Base-by-base conservation (phyloP, 2,329 filamentous ascomycete species). In the Sporothrix brasiliensis region DNA sequence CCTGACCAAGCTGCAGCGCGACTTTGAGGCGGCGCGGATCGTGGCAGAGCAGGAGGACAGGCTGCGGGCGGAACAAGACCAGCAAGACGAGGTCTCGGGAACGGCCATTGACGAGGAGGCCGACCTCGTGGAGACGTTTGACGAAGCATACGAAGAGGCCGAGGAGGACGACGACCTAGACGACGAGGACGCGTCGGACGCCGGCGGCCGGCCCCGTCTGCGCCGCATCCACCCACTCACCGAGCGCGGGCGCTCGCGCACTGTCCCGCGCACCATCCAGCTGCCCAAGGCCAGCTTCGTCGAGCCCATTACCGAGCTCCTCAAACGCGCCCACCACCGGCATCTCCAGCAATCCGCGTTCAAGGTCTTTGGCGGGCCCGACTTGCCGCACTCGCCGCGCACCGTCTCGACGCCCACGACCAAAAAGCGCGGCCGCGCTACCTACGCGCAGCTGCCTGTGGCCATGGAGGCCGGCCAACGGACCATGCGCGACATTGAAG, bases 321-420 rank as follows among this genome's bases (percentile, higher is more conserved):
- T 98, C 2, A 84, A 84, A 16, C 83, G 89, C 69, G 87, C 88
- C 69, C 87, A 92, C 70, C 87, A 89, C 56, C 91, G 89, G 70
- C 95, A 99, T 77, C 83, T 98, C 44, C 84, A 85, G 47, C 86
- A 90, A 70, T 86, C 91, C 1, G 92, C 94, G 0, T 88, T 92
- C 74, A 86, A 84, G 56, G 84, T 88, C 0, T 94, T 97, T 77
- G 94, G 94, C 56, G 94, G 94, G 0, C 80, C 80, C 3, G 88
- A 89, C 0, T 82, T 98, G 19, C 94, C 94, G 3, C 85, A 91
- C 76, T 96, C 93, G 1, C 89, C 91, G 0, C 86, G 89, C 1
- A 94, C 91, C 2, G 90, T 91, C 0, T 80, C 81, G 44, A 82
- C 84, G 19, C 86, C 39, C 30, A 16, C 34, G 21, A 39, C 50